Evolutionary conservation across 1,284 basidiomycete genomes (phyloP).

Genomic region (Anthracocystis walkeri): DNA sequence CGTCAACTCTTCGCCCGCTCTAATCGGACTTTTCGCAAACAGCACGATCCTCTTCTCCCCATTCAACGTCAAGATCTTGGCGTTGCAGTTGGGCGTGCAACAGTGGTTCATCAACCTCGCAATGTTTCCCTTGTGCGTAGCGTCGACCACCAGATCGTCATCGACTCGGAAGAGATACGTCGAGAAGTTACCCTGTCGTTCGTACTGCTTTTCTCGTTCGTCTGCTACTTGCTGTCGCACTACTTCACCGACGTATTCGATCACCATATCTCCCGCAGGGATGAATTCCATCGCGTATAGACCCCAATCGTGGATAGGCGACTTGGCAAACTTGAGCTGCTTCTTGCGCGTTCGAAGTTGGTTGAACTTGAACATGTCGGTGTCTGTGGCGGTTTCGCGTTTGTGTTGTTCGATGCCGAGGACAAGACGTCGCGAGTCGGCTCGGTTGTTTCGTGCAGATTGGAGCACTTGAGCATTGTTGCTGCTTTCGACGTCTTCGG

Average conservation of each 20-base stretch:
- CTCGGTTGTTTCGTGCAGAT: constrained; percentile 89
- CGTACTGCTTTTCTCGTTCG: constrained; percentile 94
- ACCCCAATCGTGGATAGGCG: constrained; percentile 98
- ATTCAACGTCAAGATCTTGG: constrained; percentile 98
- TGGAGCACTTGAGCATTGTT: constrained; percentile 73
- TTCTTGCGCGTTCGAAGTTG: constrained; percentile 98
- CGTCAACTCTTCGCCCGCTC: constrained; percentile 75
- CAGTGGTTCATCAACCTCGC: constrained; percentile 76
- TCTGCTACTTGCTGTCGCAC: constrained; percentile 95
- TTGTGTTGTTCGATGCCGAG: constrained; percentile 96
- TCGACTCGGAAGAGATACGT: constrained; percentile 71
- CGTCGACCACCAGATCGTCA: constrained; percentile 80
- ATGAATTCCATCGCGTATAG: constrained; percentile 77
- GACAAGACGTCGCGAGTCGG: constrained; percentile 90
- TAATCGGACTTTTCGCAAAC: constrained; percentile 89
- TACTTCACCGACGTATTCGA: constrained; percentile 98
- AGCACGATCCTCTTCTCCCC: constrained; percentile 99
- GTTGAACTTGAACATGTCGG: constrained; percentile 89
- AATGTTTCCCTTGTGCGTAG: constrained; percentile 97
- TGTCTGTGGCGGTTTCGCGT: constrained; percentile 72
- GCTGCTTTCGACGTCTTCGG: constrained; percentile 68
- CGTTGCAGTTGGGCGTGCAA: constrained; percentile 97
- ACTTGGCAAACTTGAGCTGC: constrained; percentile 92
- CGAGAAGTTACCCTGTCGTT: constrained; percentile 71
- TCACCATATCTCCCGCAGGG: constrained; percentile 95